Evolutionary conservation across 371 early-diverging fungal genomes (phyloP), one percentile per base, ranked within the genome.

Genomic region (Mucor velutinosus): DNA sequence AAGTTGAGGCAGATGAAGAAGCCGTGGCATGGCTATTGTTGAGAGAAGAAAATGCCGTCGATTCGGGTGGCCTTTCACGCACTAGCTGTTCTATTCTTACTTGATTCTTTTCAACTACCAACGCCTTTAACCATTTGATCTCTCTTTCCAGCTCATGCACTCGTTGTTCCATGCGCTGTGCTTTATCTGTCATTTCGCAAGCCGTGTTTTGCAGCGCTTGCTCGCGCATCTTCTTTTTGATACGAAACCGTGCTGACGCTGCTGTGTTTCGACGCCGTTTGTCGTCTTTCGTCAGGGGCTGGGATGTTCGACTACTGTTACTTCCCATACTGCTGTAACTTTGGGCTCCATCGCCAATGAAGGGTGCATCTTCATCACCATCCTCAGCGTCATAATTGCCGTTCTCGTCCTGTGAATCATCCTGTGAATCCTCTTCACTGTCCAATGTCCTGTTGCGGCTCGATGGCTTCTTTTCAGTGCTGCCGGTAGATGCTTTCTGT

Each of bases 221-320:
- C 75, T 97, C 97, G 47, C 91, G 87, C 69, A 85, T 67, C 72
- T 94, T 94, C 76, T 97, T 98, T 84, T 95, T 95, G 57, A 93
- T 87, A 4, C 98, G 90, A 85, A 98, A 98, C 21, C 98, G 85
- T 7, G 97, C 97, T 0, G 94, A 94, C 0, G 98, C 98, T 3
- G 93, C 95, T 0, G 97, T 98, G 84, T 98, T 98, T 30, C 97
- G 83, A 19, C 90, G 79, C 90, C 98, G 87, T 77, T 96, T 96
- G 75, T 95, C 96, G 43, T 90, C 91, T 41, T 87, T 88, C 29
- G 90, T 65, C 15, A 77, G 49, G 2, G 37, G 37, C 12, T 37
- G 37, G 3, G 51, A 27, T 15, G 60, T 41, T 32, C 41, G 49
- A 12, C 11, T 55, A 8, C 25, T 29, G n/a, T 41, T 17, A 23